These are phyloP conservation scores for Gentiana macrophylla DNA, from an alignment of 257 asterid species.

Conservation along the genomic window DNA sequence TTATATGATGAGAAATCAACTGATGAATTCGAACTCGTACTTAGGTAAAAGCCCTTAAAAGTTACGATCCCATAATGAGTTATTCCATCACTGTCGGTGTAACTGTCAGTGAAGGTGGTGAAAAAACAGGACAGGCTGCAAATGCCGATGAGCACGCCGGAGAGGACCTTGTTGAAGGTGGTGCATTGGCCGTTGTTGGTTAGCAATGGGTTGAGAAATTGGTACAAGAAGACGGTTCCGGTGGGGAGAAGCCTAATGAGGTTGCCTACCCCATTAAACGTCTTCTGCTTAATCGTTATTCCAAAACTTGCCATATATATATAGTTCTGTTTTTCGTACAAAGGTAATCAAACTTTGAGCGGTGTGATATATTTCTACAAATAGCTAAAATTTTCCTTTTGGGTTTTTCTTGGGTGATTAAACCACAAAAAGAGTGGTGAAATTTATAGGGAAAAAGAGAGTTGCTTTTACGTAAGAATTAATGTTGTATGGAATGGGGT, in stretches of 20 bases:
- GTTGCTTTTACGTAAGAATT: conserved; percentile 2
- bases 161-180: conserved; percentile 38
- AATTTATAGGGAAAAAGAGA: background rate
- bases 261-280: conserved; percentile 14
- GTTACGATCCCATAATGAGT: conserved; percentile 59
- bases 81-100: conserved; percentile 38
- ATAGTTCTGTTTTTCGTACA: background rate
- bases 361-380: background rate
- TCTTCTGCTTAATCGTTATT: too few species aligned
- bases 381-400: background rate
- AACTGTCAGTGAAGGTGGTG: conserved; percentile 79
- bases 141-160: conserved; percentile 25
- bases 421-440: too few species aligned
- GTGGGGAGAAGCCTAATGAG: conserved; percentile 42
- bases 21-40: background rate
- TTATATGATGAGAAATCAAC: background rate
- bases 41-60: conserved; percentile 62
- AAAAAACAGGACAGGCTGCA: conserved; percentile 54
- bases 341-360: background rate
- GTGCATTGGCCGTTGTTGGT: conserved; percentile 73
- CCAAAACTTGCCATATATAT: too few species aligned
- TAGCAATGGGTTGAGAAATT: conserved; percentile 8
- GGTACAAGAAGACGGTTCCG: conserved; percentile 45
- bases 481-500: too few species aligned
- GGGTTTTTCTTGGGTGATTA: too few species aligned